Evolutionary conservation across 108 stramenopile genomes (phyloP), one percentile per base, ranked within the genome.

Genomic region (Fistulifera solaris): DNA sequence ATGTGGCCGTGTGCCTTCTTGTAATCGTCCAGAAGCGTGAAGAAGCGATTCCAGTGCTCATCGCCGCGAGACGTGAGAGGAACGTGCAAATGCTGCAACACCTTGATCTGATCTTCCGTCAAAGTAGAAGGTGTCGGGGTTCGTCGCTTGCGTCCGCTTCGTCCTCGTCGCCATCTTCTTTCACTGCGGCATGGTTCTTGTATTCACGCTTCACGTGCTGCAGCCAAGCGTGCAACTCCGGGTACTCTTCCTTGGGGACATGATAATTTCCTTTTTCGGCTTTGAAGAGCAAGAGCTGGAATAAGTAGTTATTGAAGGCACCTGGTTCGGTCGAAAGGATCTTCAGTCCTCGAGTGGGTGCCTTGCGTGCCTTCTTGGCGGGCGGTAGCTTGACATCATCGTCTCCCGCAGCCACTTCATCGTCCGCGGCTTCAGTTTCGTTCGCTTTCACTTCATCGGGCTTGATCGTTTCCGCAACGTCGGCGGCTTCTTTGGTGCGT

Each of bases 1-100:
- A 66, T 58, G 61, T 89, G 73, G 16, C 87, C 58, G 27, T 59
- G 58, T 21, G 19, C 10, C 40, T 59, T 23, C 18, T 38, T 48
- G 35, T 48, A 59, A 13, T 27, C 26, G 17, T 31, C 21, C 15
- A 59, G 47, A 16, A 48, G 16, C 13, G 16, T 15, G 47, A 28
- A 59, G 58, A 48, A 59, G 25, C 58, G 46, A 35, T 48, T 38
- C 58, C 58, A 59, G 27, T 59, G 58, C 18, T 48, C 58, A 24
- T 48, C 58, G 15, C 58, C 58, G 7, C 58, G 58, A 38, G 15
- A 19, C 17, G 58, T 59, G 11, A 48, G 31, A 23, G 58, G 47
- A 16, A 48, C 25, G 58, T 48, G 46, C 48, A 48, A 49, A 48
- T 31, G 40, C 17, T 59, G 45, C 24, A 59, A 46, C 4, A 59